These are phyloP conservation scores for Ciborinia camelliae DNA, from an alignment of 2,329 filamentous ascomycete genomes.

Conservation along the genomic window DNA sequence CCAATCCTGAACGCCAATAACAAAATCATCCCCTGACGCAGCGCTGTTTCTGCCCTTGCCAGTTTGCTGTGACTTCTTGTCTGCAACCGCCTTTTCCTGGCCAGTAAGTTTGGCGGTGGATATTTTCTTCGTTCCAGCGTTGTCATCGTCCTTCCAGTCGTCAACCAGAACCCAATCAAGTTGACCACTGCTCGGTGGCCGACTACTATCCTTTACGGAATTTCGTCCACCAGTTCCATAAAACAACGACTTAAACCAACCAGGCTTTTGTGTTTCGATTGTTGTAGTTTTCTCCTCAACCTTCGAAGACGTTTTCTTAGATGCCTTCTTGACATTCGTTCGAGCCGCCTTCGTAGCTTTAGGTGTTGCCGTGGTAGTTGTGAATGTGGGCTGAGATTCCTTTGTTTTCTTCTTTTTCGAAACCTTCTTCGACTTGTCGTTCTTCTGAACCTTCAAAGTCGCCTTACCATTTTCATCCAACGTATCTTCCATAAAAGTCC, in stretches of 20 bases:
- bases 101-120: constrained; percentile 43
- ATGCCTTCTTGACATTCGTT: constrained; percentile 30
- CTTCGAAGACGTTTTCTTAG: constrained; percentile 34
- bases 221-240: constrained; percentile 37
- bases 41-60: constrained; percentile 20
- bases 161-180: constrained; percentile 70
- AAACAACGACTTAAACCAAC: constrained; percentile 49
- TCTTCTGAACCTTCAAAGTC: constrained; percentile 50
- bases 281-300: constrained; percentile 26
- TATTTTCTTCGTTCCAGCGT: constrained; percentile 36
- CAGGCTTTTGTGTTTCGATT: constrained; percentile 28
- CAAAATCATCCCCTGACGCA: constrained; percentile 59
- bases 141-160: constrained; percentile 59
- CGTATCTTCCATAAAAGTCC: constrained; percentile 58
- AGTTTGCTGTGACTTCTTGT: constrained; percentile 30
- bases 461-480: constrained; percentile 59
- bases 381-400: constrained; percentile 29
- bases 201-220: constrained; percentile 49
- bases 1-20: constrained; percentile 86
- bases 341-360: constrained; percentile 36
- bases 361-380: constrained; percentile 29
- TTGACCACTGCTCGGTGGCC: constrained; percentile 69
- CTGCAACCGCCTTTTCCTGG: constrained; percentile 37
- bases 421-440: constrained; percentile 30
- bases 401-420: constrained; percentile 32